Conservation (phyloP, 2,329 filamentous ascomycete species). For the Talaromyces amestolkiae region DNA sequence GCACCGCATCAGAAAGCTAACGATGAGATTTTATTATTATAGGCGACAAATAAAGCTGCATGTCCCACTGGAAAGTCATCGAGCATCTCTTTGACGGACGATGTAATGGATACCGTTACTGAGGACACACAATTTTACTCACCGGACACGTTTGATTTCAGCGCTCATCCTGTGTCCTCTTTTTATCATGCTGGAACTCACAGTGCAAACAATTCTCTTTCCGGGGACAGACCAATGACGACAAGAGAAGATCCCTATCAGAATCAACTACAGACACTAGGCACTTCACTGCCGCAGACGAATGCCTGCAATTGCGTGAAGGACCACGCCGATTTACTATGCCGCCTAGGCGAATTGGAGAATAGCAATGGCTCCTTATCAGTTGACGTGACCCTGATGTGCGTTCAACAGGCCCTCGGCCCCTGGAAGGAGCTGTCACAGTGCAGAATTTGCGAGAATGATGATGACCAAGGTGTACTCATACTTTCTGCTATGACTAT, state of each 20-base stretch:
- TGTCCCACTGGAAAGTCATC: not conserved
- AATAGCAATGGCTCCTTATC: not conserved
- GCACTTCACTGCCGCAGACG: not conserved
- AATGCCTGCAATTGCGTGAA: slow-evolving; percentile 1
- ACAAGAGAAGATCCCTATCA: not conserved
- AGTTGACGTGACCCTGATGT: not conserved
- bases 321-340: not conserved
- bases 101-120: not conserved
- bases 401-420: not conserved
- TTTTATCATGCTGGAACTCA: not conserved
- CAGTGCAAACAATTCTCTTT: not conserved
- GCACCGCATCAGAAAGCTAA: not conserved
- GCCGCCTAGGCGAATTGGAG: not conserved
- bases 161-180: not conserved
- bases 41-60: not conserved
- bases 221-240: not conserved
- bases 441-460: slow-evolving; percentile 1
- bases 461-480: slow-evolving; percentile 1
- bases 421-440: not conserved
- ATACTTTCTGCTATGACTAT: slow-evolving; percentile 4
- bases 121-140: not conserved
- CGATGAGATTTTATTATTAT: not conserved
- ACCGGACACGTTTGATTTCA: not conserved
- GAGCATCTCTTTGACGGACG: not conserved
- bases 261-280: not conserved